phyloP scores from a whole-genome alignment of 164 flowering plant species.

The Cinnamomum chago region DNA sequence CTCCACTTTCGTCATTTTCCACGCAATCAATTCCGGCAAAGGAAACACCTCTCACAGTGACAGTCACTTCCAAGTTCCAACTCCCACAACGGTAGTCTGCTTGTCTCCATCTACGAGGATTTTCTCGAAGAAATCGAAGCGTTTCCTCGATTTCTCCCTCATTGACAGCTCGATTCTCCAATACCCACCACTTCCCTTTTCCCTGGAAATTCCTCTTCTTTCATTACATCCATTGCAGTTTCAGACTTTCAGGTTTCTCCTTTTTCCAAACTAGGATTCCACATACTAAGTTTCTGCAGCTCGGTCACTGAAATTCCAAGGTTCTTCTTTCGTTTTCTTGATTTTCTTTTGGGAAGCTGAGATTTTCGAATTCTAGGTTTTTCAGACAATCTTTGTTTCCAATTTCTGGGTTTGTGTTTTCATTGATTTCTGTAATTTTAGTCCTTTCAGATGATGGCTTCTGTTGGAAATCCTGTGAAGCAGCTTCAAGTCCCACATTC shows the following conservation, averaged over 20 bases:
- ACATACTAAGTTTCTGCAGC: neutral
- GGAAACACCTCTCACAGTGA: neutral
- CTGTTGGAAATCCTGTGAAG: conserved; percentile 16
- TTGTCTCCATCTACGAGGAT: neutral
- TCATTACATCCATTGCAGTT: neutral
- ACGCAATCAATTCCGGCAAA: no score
- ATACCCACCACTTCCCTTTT: neutral
- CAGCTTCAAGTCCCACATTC: conserved; percentile 12
- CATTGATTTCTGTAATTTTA: neutral
- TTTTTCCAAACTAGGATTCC: neutral
- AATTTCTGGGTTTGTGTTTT: neutral
- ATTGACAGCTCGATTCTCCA: neutral
- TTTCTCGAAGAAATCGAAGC: neutral
- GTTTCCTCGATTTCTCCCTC: neutral
- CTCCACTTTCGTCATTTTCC: no score
- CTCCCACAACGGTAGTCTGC: neutral
- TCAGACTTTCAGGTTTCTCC: neutral
- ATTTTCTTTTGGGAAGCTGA: neutral
- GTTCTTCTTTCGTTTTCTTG: neutral
- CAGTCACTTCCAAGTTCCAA: neutral
- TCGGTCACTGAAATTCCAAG: neutral
- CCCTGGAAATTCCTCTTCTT: no score
- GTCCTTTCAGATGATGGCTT: conserved; percentile 26
- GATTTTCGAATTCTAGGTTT: neutral
- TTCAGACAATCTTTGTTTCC: neutral